Base-by-base conservation (phyloP, 1,284 basidiomycete genomes). In the Sporisorium scitamineum region DNA sequence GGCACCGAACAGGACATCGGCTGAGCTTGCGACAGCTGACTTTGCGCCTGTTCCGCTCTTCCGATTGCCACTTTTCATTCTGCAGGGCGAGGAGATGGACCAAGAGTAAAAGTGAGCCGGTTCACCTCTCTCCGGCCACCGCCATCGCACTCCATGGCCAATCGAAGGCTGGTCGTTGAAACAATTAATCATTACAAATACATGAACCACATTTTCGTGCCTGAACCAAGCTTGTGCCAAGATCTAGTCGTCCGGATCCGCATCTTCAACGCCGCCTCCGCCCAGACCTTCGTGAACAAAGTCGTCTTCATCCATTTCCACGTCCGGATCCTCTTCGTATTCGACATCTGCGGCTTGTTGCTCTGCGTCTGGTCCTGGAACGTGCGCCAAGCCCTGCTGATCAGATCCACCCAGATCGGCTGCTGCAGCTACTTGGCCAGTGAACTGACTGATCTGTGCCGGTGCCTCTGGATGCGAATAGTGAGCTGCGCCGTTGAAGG, bases 211-310 rank as follows among this genome's bases (percentile, higher is more conserved):
- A 41, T 18, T 27, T 10, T 34, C 42, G 18, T 18, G 24, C 22
- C 26, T 29, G 3, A 11, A 39, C 37, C 6, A 42, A n/a, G n/a
- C 39, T 42, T 42, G 39, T n/a, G 39, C 39, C 5, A 42, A 34
- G 18, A 2, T 10, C 48, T 61, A 76, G 29, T 85, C 54, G 77
- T 84, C 79, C 83, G 86, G 65, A 79, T 82, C 57, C 85, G 81
- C 69, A 77, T 87, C 66, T 86, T 86, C 74, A 76, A 80, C 58
- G 70, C 82, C 58, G 31, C 59, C 52, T 57, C 51, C 72, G 41
- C 69, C 67, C 37, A 60, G 54, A 24, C 61, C 59, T 59, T 78
- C 73, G 69, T 76, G 72, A 59, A 71, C 76, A 62, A 62, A 83
- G 55, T 71, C 79, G 65, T 64, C 82, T 67, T 75, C 73, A 56